Evolutionary conservation across 2,329 filamentous ascomycete genomes (phyloP), one percentile per base, ranked within the genome.

Genomic region (Pestalotiopsis fici): DNA sequence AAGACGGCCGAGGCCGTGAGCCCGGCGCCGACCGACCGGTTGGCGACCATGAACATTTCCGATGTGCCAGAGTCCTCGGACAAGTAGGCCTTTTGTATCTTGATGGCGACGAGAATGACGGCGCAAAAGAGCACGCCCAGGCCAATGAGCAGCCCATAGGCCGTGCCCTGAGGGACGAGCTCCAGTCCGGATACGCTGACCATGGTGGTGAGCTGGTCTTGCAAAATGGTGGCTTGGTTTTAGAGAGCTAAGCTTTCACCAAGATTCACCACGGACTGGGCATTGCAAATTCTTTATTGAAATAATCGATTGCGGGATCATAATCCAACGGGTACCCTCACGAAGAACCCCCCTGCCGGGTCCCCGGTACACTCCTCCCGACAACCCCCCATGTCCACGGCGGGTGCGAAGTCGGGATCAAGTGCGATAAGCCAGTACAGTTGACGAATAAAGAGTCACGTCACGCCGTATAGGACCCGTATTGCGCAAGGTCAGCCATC

Each of bases 81-180:
- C 18, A 83, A 74, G 66, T 82, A 83, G 37, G 70, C 69, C 64
- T 78, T 81, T 72, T 86, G 83, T 3, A 86, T 75, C 50, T 80
- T 80, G 39, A 85, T 79, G 4, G 83, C 83, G 4, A 76, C 71
- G 6, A 86, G 68, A 68, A 85, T 85, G 21, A 86, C 79, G 3
- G 78, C 74, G 65, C 80, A 83, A 69, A 86, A 86, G 1, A 82
- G 69, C 1, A 86, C 74, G 1, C 81, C 81, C 5, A 86, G 79
- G 6, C 83, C 84, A 66, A 85, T 78, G 55, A 86, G 79, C 23
- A 85, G 75, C 67, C 83, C 83, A 76, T 85, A 85, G 69, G 78
- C 80, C 6, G 74, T 73, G 27, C 72, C 78, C 65, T 79, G 76
- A 1, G 74, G 73, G 31, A 81, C 71, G 35, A 79, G 73, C 35